Conservation (phyloP, 768 basidiomycete genomes). For the Tylopilus intermedius region DNA sequence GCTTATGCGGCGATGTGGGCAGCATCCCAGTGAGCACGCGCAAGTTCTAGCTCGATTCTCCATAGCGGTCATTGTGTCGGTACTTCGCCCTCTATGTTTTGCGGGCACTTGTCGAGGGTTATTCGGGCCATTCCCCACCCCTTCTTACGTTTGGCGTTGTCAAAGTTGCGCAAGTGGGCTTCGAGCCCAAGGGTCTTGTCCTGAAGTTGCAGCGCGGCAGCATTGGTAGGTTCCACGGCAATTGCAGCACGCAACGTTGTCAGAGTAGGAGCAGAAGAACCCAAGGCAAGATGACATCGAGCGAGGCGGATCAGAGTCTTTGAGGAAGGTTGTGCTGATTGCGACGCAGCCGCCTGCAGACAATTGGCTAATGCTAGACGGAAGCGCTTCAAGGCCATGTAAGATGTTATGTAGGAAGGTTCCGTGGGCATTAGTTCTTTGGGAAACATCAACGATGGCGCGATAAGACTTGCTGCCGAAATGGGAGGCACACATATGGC, state of each 20-base stretch:
- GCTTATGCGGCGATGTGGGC: conserved; percentile 73
- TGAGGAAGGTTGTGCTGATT: conserved; percentile 53
- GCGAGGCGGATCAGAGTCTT: conserved; percentile 83
- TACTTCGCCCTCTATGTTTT: conserved; percentile 65
- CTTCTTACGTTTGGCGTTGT: conserved; percentile 48
- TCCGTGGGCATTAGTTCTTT: conserved; percentile 59
- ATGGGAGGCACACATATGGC: conserved; percentile 53
- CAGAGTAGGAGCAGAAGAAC: conserved; percentile 60
- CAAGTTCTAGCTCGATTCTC: conserved; percentile 74
- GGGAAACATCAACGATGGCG: conserved; percentile 5
- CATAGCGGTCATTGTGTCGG: conserved; percentile 79
- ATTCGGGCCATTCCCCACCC: conserved; percentile 77
- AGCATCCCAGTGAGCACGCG: conserved; percentile 65
- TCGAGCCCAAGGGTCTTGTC: conserved; percentile 59
- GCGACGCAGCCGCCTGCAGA: conserved; percentile 64
- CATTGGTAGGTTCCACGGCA: conserved; percentile 57
- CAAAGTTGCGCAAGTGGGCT: conserved; percentile 60
- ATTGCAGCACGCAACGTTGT: conserved; percentile 62
- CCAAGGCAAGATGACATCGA: conserved; percentile 78
- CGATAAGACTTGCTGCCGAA: conserved; percentile 20
- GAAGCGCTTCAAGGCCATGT: conserved; percentile 79
- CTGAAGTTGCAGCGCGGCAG: conserved; percentile 55
- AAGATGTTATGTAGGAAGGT: conserved; percentile 73
- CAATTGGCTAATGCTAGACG: conserved; percentile 72
- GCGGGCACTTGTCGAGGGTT: conserved; percentile 74